phyloP scores from a whole-genome alignment of 1,284 basidiomycete genomes.

The Ustilago loliicola region DNA sequence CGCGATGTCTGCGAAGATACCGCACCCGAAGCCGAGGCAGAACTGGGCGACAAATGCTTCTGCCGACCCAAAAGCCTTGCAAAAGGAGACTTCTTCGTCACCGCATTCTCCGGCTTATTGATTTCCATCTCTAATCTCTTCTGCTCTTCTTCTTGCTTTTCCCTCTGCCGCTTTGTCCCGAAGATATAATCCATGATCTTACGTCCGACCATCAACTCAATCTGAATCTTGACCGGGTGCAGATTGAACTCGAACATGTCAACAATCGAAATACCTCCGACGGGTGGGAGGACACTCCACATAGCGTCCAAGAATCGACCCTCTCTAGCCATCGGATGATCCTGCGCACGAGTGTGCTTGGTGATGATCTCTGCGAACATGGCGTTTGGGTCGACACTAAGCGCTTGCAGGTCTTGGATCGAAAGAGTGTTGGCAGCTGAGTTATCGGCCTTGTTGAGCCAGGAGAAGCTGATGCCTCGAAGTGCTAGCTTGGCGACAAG shows the following conservation, averaged over 20 bases:
- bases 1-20: constrained; percentile 11
- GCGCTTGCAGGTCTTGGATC: constrained; percentile 82
- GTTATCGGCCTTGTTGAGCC: constrained; percentile 89
- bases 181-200: constrained; percentile 91
- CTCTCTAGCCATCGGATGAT: constrained; percentile 62
- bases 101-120: constrained; percentile 11
- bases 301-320: constrained; percentile 62
- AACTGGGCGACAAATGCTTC: constrained; percentile 20
- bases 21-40: constrained; percentile 7
- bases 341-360: constrained; percentile 72
- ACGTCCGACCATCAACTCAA: constrained; percentile 84
- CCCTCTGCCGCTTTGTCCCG: constrained; percentile 65
- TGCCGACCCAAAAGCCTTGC: constrained; percentile 39
- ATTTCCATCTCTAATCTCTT: constrained; percentile 31
- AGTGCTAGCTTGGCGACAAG: constrained; percentile 89
- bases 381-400: constrained; percentile 87
- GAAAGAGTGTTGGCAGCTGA: constrained; percentile 84
- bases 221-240: constrained; percentile 80
- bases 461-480: constrained; percentile 82
- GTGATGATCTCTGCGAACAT: constrained; percentile 89
- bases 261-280: constrained; percentile 93
- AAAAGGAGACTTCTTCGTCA: constrained; percentile 46
- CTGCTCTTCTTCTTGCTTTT: constrained; percentile 52
- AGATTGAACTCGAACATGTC: constrained; percentile 84
- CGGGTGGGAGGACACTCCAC: constrained; percentile 74